Evolutionary conservation across 805 yeast species (phyloP).

Genomic region (Metschnikowia bowlesiae): DNA sequence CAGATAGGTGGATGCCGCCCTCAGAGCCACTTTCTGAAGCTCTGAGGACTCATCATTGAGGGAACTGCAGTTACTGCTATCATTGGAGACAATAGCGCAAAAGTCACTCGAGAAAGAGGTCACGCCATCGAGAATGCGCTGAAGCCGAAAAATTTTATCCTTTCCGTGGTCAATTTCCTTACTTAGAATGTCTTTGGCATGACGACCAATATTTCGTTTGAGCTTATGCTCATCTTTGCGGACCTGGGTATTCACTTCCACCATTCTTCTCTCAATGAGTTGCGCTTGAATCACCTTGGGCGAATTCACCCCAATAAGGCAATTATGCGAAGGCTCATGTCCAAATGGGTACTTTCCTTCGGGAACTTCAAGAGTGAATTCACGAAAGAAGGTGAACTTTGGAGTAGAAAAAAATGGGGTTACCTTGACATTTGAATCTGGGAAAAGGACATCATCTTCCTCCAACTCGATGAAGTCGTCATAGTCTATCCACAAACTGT

Average conservation of each 20-base stretch:
- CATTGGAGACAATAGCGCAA: background rate
- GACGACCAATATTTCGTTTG: background rate
- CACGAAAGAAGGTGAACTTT: constrained; percentile 56
- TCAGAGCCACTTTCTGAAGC: background rate
- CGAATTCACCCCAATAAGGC: constrained; percentile 50
- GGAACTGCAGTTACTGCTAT: constrained; percentile 1
- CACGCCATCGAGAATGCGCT: constrained; percentile 21
- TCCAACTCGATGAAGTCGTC: constrained; percentile 76
- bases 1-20: constrained; percentile 24
- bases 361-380: constrained; percentile 37
- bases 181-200: background rate
- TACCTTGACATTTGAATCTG: constrained; percentile 41
- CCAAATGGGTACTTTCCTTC: constrained; percentile 57
- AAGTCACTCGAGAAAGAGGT: constrained; percentile 1
- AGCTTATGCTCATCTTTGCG: constrained; percentile 12
- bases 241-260: constrained; percentile 13
- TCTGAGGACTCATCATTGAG: constrained; percentile 2
- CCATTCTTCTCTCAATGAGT: constrained; percentile 30
- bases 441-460: constrained; percentile 36
- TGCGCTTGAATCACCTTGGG: constrained; percentile 53
- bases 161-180: constrained; percentile 6
- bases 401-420: constrained; percentile 52
- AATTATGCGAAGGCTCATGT: constrained; percentile 57
- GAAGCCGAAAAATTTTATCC: constrained; percentile 24
- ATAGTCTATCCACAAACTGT: constrained; percentile 61